Conservation (phyloP, 1,284 basidiomycete species). For the Cerrena zonata region DNA sequence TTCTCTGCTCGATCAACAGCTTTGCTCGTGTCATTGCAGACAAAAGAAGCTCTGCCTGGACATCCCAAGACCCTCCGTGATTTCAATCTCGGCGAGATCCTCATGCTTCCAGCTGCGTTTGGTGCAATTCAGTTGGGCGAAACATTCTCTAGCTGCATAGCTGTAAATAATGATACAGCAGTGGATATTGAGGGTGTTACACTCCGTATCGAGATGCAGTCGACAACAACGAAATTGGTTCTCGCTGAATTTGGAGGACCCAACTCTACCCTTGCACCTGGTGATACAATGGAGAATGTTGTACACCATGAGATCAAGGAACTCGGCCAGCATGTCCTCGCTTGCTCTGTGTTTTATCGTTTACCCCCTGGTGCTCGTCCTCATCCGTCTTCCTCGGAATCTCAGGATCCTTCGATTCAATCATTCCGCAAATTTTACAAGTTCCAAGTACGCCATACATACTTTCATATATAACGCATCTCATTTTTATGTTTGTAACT, state of each 20-base stretch:
- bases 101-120: constrained; percentile 71
- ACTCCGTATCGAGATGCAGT: constrained; percentile 73
- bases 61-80: constrained; percentile 78
- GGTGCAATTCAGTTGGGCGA: constrained; percentile 78
- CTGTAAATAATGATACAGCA: constrained; percentile 71
- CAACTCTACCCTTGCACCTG: constrained; percentile 39
- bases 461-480: background rate
- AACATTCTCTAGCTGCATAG: constrained; percentile 72
- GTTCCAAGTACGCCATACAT: constrained; percentile 61
- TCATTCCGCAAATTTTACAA: constrained; percentile 86
- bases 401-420: constrained; percentile 54
- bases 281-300: constrained; percentile 58
- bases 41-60: constrained; percentile 56
- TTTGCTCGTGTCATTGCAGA: constrained; percentile 72
- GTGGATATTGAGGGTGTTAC: constrained; percentile 53
- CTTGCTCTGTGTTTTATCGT: constrained; percentile 68
- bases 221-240: constrained; percentile 54
- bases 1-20: constrained; percentile 73
- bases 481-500: constrained; percentile 2
- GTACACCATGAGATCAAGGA: constrained; percentile 80
- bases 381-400: constrained; percentile 38
- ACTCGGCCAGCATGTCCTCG: constrained; percentile 75
- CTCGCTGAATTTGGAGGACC: constrained; percentile 60
- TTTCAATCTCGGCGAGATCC: constrained; percentile 63
- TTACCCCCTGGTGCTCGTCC: constrained; percentile 50